Evolutionary conservation across 768 basidiomycete species (phyloP).

Genomic region (Kwoniella sp.): DNA sequence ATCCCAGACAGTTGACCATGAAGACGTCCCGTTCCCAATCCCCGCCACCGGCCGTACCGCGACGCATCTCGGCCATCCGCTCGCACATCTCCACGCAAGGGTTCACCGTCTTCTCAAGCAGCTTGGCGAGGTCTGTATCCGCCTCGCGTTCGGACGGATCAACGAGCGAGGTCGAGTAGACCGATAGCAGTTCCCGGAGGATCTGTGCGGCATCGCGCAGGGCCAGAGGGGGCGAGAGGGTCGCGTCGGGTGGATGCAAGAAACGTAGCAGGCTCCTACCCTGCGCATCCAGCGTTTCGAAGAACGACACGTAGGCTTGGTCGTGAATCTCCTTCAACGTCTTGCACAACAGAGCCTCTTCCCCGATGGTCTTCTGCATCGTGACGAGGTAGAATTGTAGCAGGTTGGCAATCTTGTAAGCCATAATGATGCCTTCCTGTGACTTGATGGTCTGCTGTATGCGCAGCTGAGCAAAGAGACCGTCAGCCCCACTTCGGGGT

Average conservation of each 20-base stretch:
- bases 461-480: conserved; percentile 57
- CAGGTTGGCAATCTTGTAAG: conserved; percentile 91
- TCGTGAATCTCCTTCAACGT: conserved; percentile 82
- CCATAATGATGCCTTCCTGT: conserved; percentile 86
- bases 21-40: conserved; percentile 81
- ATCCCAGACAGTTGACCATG: conserved; percentile 77
- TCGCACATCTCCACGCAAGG: conserved; percentile 75
- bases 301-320: conserved; percentile 75
- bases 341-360: conserved; percentile 68
- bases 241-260: conserved; percentile 57
- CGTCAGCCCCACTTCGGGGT: not conserved
- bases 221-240: conserved; percentile 68
- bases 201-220: conserved; percentile 79
- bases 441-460: conserved; percentile 90
- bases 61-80: conserved; percentile 57
- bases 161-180: conserved; percentile 80
- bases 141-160: conserved; percentile 57
- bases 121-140: conserved; percentile 59
- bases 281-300: conserved; percentile 79
- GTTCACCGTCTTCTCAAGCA: conserved; percentile 78
- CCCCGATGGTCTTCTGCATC: conserved; percentile 86
- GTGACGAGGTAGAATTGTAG: conserved; percentile 89
- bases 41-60: conserved; percentile 54
- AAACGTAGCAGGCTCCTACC: conserved; percentile 60
- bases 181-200: conserved; percentile 79